These are phyloP conservation scores for Isabelozyma gotoi DNA, from an alignment of 805 yeast genomes.

Conservation along the genomic window DNA sequence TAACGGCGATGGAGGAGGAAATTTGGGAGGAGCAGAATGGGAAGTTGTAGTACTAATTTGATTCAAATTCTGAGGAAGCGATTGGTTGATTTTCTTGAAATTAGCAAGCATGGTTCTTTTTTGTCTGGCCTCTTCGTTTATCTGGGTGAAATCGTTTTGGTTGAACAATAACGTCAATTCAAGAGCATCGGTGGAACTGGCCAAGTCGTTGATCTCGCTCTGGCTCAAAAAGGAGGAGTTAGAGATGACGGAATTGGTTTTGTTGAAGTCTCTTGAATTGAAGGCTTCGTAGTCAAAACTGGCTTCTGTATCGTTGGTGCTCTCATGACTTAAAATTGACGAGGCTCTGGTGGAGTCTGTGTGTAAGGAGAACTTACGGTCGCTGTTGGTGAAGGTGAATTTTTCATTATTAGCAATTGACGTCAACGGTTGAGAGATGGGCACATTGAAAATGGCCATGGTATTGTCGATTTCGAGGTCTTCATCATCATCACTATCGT, in stretches of 20 bases:
- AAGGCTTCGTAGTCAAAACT: background rate
- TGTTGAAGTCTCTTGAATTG: background rate
- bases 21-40: slow-evolving; percentile 4
- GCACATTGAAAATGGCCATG: slow-evolving; percentile 60
- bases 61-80: slow-evolving; percentile 1
- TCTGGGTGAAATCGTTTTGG: slow-evolving; percentile 21
- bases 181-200: slow-evolving; percentile 33
- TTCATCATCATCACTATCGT: slow-evolving; percentile 8
- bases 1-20: background rate
- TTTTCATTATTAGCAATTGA: slow-evolving; percentile 36
- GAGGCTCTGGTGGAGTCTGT: slow-evolving; percentile 47
- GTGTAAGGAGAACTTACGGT: slow-evolving; percentile 16
- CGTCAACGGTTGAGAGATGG: slow-evolving; percentile 55
- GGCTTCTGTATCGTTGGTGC: slow-evolving; percentile 14
- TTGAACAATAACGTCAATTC: slow-evolving; percentile 26
- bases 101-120: slow-evolving; percentile 16
- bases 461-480: slow-evolving; percentile 23
- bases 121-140: slow-evolving; percentile 24
- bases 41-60: slow-evolving; percentile 6
- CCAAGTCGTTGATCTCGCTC: slow-evolving; percentile 10
- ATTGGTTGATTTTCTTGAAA: slow-evolving; percentile 14
- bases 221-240: slow-evolving; percentile 1
- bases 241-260: slow-evolving; percentile 1
- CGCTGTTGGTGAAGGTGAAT: slow-evolving; percentile 18
- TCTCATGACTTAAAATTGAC: slow-evolving; percentile 40